Conservation (phyloP, 345 rosid species). For the Boechera retrofracta region DNA sequence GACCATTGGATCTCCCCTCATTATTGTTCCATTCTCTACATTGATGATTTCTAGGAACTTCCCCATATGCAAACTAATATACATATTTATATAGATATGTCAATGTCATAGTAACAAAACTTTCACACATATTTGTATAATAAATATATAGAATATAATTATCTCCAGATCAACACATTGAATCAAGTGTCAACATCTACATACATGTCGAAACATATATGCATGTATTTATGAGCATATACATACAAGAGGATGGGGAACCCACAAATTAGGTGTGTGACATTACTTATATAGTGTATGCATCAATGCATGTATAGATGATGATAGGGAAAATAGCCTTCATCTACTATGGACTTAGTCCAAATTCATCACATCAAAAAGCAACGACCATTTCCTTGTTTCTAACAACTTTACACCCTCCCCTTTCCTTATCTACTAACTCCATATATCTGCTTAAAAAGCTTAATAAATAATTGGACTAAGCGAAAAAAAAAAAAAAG, state of each 20-base stretch:
- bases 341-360: conserved; percentile 44
- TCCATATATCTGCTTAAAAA: conserved; percentile 15
- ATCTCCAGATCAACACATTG: conserved; percentile 4
- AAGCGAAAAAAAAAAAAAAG: neutral
- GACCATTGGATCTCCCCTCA: conserved; percentile 16
- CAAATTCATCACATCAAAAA: conserved; percentile 45
- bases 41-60: conserved; percentile 21
- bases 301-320: conserved; percentile 31
- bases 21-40: conserved; percentile 19
- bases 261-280: conserved; percentile 48
- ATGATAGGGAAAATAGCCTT: conserved; percentile 32
- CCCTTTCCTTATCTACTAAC: conserved; percentile 41
- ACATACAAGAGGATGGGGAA: conserved; percentile 31
- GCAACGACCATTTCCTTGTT: conserved; percentile 35
- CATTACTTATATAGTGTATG: conserved; percentile 21
- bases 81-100: conserved; percentile 24
- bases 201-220: conserved; percentile 11
- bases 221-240: conserved; percentile 9
- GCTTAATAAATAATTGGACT: conserved; percentile 1
- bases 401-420: conserved; percentile 41
- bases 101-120: neutral
- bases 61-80: neutral
- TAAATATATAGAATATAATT: neutral
- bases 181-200: conserved; percentile 25
- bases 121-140: neutral